A percentile compares a stretch with the other conserved stretches of the same genome.
Conservation (phyloP, 2,329 filamentous ascomycete species). For the Scytalidium sp. region DNA sequence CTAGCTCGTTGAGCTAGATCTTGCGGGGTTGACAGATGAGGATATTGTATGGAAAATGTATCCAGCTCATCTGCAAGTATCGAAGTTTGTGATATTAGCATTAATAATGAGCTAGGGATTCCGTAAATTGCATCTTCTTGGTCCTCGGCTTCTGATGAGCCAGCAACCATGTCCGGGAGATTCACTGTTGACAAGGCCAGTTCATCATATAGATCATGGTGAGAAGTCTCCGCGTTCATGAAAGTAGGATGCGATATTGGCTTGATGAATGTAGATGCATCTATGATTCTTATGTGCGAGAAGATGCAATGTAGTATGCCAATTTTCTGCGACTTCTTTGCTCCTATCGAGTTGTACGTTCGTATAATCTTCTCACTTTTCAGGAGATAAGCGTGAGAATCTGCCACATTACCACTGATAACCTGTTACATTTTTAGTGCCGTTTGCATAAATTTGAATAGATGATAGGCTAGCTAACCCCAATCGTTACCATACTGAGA, state of each 20-base stretch:
- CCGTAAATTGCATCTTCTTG: conserved; percentile 12
- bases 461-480: conserved; percentile 3
- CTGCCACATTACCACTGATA: conserved; percentile 12
- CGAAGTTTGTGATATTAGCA: conserved; percentile 11
- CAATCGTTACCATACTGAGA: conserved; percentile 14
- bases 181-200: neutral
- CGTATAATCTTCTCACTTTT: conserved; percentile 11
- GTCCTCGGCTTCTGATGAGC: conserved; percentile 5
- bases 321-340: conserved; percentile 12
- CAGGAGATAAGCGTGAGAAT: conserved; percentile 9
- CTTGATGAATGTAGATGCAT: conserved; percentile 10
- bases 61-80: neutral
- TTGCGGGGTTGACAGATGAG: conserved; percentile 9
- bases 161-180: neutral
- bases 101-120: conserved; percentile 10
- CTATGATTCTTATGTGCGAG: conserved; percentile 13
- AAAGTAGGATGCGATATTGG: neutral
- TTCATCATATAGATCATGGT: conserved; percentile 2
- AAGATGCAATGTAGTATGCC: conserved; percentile 14
- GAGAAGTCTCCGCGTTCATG: conserved; percentile 2
- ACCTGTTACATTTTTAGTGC: conserved; percentile 3
- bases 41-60: conserved; percentile 1
- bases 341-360: conserved; percentile 7
- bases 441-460: neutral
- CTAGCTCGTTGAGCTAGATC: conserved; percentile 9